Conservation (phyloP, 75 land plant genomes). For the Selaginella tamariscina region DNA sequence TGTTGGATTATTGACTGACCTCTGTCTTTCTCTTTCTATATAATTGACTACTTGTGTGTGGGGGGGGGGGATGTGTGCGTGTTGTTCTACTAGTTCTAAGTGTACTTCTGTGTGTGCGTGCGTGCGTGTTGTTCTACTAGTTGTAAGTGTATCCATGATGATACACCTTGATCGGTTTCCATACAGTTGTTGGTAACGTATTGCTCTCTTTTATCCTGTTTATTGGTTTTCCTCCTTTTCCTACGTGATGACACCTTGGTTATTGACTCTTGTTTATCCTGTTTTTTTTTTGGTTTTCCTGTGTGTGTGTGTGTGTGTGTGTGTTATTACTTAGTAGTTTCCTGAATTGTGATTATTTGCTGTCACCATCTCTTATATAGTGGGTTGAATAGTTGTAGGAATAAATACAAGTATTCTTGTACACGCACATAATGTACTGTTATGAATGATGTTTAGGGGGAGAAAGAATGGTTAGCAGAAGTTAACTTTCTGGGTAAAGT, state of each 20-base stretch:
- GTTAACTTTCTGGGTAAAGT: constrained; percentile 73
- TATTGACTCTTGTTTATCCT: constrained; percentile 3
- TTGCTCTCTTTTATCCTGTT: too few relatives aligned
- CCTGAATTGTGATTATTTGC: not conserved
- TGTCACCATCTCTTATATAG: not conserved
- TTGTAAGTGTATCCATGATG: too few relatives aligned
- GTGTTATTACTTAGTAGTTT: not conserved
- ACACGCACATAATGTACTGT: too few relatives aligned
- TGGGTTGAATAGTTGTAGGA: too few relatives aligned
- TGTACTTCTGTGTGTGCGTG: not conserved
- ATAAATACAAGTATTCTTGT: too few relatives aligned
- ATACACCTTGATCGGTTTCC: too few relatives aligned
- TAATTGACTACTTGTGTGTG: not conserved
- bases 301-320: not conserved
- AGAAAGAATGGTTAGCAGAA: constrained; percentile 82
- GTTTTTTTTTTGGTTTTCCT: not conserved
- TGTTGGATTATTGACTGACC: not conserved
- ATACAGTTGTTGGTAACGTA: too few relatives aligned
- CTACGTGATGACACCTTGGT: too few relatives aligned
- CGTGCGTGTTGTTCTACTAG: not conserved
- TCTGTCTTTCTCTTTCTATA: not conserved
- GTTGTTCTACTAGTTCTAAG: not conserved
- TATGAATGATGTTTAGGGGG: constrained; percentile 54
- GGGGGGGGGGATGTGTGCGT: not conserved
- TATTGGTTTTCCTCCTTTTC: too few relatives aligned